Base-by-base conservation (phyloP, 1,284 basidiomycete species). In the Trametes sp. region DNA sequence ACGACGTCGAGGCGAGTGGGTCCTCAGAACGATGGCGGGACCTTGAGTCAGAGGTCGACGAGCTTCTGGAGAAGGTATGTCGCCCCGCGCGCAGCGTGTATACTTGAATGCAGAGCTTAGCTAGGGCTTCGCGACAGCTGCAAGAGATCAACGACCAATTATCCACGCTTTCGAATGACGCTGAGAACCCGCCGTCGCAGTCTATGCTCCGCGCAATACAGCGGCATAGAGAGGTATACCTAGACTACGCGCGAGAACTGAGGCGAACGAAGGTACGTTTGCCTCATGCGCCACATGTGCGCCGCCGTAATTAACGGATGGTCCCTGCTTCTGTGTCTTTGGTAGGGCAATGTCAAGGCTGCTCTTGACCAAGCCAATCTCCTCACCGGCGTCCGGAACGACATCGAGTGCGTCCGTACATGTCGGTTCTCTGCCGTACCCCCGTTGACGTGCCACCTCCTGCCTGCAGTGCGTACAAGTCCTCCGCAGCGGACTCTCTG, bases 121-220 rank as follows among this genome's bases (percentile, higher is more conserved):
- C 44, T 60, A 64, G 59, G 64, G 44, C 44, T 42, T 41, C 61
- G 54, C 58, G 58, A 48, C 77, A 96, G 95, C 83, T 96, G 66
- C 87, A 88, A 75, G 93, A 95, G 77, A 90, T 89, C 2, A 91
- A 95, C 67, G 91, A 94, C 67, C 86, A 89, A 66, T 81, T 96
- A 57, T 83, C 85, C 52, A 78, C 79, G 11, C 78, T 94, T 41
- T 84, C 93, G 45, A 87, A 87, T 67, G 87, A 90, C 64, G 87
- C 93, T 2, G 78, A 83, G n/a, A 87, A 90, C 49, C 86, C 90
- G 0, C 87, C 95, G 21, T 93, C 93, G 0, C 85, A 90, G 59
- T 91, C 93, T 1, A 95, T 97, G 87, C 82, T 92, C 57, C 90
- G 97, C 67, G 89, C 95, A 16, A 90, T 97, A 33, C 93, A 97